Conservation (phyloP, 257 asterid genomes). For the Parsonsia alboflavescens region DNA sequence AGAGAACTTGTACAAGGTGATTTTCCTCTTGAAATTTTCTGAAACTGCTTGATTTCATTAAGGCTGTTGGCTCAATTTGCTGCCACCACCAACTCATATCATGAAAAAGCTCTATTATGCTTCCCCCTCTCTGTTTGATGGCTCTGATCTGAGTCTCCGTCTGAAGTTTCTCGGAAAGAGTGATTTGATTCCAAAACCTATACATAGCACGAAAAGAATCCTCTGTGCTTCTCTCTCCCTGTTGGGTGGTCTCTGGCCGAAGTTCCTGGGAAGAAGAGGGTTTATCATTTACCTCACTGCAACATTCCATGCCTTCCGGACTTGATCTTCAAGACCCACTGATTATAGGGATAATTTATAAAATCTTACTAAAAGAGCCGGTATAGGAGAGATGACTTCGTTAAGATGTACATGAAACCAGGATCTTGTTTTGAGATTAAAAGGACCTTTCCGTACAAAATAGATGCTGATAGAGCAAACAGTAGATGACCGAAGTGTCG, state of each 20-base stretch:
- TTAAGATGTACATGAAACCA: too few species aligned
- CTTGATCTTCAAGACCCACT: too few species aligned
- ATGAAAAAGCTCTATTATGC: not conserved
- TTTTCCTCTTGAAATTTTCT: conserved; percentile 1
- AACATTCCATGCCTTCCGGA: too few species aligned
- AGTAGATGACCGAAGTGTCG: too few species aligned
- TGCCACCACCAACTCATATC: not conserved
- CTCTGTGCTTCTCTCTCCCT: not conserved
- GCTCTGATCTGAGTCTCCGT: conserved; percentile 3
- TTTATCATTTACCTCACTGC: too few species aligned
- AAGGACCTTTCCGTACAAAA: too few species aligned
- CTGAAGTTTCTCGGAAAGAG: conserved; percentile 5
- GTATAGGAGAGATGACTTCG: too few species aligned
- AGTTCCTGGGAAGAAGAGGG: not conserved
- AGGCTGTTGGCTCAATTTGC: not conserved
- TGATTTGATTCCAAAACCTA: not conserved
- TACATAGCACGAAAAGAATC: not conserved
- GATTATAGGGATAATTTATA: too few species aligned
- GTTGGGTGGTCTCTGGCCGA: not conserved
- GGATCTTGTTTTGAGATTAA: too few species aligned
- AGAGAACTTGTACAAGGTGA: not conserved
- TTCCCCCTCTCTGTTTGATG: conserved; percentile 6
- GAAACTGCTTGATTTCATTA: not conserved
- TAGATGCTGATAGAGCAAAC: too few species aligned
- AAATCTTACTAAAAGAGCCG: too few species aligned